Percentiles rank a stretch among this genome's conserved stretches.
These are phyloP conservation scores for Coprinopsis cinerea DNA, from an alignment of 768 basidiomycete species.

Conservation along the genomic window DNA sequence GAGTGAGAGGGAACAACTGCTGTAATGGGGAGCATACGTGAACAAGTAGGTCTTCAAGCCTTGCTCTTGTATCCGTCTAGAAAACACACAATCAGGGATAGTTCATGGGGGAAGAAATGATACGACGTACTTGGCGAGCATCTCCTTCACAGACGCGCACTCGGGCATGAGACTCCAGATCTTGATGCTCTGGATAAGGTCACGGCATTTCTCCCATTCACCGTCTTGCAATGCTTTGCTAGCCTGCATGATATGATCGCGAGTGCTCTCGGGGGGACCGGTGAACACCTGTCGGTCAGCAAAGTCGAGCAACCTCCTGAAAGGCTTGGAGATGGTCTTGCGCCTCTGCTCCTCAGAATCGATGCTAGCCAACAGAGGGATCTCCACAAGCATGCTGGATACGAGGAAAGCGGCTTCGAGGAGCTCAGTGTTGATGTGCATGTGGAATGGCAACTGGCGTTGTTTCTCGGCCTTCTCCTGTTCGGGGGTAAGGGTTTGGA, in stretches of 20 bases:
- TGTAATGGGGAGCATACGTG: conserved; percentile 95
- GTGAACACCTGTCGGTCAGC: conserved; percentile 97
- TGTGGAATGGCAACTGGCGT: conserved; percentile 96
- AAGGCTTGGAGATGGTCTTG: conserved; percentile 93
- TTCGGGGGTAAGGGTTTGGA: conserved; percentile 82
- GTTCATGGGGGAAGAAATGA: background rate
- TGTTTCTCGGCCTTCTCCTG: conserved; percentile 97
- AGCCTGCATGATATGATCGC: conserved; percentile 99
- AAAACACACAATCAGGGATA: conserved; percentile 10
- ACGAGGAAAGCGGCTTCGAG: conserved; percentile 97
- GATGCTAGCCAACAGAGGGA: conserved; percentile 89
- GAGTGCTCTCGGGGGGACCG: conserved; percentile 95
- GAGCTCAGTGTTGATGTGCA: conserved; percentile 98
- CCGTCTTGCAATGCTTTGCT: conserved; percentile 94
- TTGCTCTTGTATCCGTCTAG: conserved; percentile 95
- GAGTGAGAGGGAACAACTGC: conserved; percentile 80
- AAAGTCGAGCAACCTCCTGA: conserved; percentile 91
- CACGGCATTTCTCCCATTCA: conserved; percentile 94
- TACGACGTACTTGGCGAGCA: conserved; percentile 76
- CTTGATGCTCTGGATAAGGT: conserved; percentile 92
- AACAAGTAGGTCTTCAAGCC: conserved; percentile 95
- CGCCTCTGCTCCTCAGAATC: conserved; percentile 92
- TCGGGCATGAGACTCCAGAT: conserved; percentile 98
- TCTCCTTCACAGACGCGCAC: conserved; percentile 80
- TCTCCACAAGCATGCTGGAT: conserved; percentile 98